Evolutionary conservation across 2,329 filamentous ascomycete species (phyloP).

Genomic region (Microdochium paspali): DNA sequence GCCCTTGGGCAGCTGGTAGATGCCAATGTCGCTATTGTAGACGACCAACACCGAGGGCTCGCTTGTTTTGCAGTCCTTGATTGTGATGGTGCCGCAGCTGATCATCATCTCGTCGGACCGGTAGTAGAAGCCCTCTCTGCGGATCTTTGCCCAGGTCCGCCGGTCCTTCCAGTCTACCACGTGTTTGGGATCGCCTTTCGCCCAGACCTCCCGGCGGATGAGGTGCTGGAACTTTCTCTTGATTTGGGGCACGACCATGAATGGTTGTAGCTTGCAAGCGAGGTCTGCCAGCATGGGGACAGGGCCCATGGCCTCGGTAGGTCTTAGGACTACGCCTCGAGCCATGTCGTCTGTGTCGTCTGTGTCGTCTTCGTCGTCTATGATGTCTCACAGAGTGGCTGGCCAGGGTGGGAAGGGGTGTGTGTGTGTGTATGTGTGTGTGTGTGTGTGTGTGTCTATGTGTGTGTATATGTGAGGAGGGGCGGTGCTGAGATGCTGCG

Average conservation of each 20-base stretch:
- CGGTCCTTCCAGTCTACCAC: constrained; percentile 16
- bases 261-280: neutral
- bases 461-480: too few relatives aligned
- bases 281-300: neutral
- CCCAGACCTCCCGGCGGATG: constrained; percentile 11
- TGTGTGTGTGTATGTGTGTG: too few relatives aligned
- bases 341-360: neutral
- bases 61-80: constrained; percentile 20
- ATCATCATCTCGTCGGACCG: constrained; percentile 32
- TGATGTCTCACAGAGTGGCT: neutral
- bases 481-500: too few relatives aligned
- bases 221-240: constrained; percentile 10
- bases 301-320: neutral
- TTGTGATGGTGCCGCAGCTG: constrained; percentile 35
- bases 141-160: constrained; percentile 18
- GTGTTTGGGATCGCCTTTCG: constrained; percentile 10
- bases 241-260: constrained; percentile 2
- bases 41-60: constrained; percentile 28
- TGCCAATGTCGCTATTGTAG: constrained; percentile 29
- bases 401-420: neutral
- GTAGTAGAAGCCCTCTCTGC: constrained; percentile 20
- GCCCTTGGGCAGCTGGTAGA: constrained; percentile 38
- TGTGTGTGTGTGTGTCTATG: too few relatives aligned
- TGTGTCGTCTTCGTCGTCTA: neutral
- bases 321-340: neutral